Evolutionary conservation across 2,329 filamentous ascomycete genomes (phyloP).

Genomic region (Metarhizium brunneum): DNA sequence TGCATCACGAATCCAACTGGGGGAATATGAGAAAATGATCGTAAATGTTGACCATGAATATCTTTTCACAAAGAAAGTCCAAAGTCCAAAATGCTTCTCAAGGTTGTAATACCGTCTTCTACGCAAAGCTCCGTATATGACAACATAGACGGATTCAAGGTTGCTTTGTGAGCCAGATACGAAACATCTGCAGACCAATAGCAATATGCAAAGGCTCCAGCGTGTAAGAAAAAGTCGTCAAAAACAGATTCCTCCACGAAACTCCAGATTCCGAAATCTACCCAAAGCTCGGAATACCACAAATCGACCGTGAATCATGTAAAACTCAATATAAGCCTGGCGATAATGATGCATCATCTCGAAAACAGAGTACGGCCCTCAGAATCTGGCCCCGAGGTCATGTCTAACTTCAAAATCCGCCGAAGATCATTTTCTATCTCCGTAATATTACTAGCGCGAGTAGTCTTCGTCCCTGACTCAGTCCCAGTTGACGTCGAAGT

Average conservation of each 20-base stretch:
- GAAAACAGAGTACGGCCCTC: conserved; percentile 14
- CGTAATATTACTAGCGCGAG: conserved; percentile 25
- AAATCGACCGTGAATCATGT: neutral
- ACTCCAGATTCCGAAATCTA: neutral
- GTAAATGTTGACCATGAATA: conserved; percentile 1
- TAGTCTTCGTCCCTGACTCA: neutral
- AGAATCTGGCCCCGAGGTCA: conserved; percentile 15
- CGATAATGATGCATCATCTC: conserved; percentile 5
- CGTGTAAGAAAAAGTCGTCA: neutral
- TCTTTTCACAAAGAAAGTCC: conserved; percentile 11
- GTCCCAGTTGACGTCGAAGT: neutral
- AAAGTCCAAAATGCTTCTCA: conserved; percentile 13
- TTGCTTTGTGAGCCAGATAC: neutral
- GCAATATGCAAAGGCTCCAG: neutral
- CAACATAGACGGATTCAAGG: neutral
- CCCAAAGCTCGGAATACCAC: neutral
- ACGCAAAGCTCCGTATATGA: neutral
- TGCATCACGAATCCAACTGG: no score
- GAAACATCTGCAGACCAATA: neutral
- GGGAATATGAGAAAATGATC: neutral
- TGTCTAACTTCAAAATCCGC: conserved; percentile 39
- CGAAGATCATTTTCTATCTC: conserved; percentile 46
- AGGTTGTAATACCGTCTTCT: conserved; percentile 4
- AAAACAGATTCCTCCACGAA: neutral
- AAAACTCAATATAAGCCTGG: neutral